Evolutionary conservation across 352 stramenopile species (phyloP), one percentile per base, ranked within the genome.

Genomic region (Globisporangium carolinianum): DNA sequence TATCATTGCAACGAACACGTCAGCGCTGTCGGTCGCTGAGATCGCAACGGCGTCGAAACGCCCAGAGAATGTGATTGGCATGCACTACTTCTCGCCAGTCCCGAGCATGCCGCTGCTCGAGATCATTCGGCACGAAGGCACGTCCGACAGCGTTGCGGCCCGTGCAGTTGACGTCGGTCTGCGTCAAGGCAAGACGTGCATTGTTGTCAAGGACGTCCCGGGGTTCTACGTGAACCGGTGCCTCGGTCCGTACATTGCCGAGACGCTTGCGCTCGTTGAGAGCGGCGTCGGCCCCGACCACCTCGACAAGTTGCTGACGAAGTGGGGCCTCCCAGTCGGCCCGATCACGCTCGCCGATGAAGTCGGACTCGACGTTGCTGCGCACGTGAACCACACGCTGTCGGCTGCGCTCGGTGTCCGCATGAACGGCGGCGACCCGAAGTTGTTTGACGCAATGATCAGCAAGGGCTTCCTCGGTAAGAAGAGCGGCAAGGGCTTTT

Each of bases 41-140:
- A 98, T 99, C 66, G 96, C 96, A 35, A 74, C 75, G 51, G 75
- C 76, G 6, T 86, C 73, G 65, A 88, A 87, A 62, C 80, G 81
- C 8, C 91, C 90, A 12, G 75, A 97, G 64, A 96, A 95, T 55
- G 84, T 98, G 15, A 94, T 99, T 32, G 97, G 97, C 50, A 99
- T 99, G 95, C 97, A 99, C 79, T 99, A 99, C 77, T 99, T 99
- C 72, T 98, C 85, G 36, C 97, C 97, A 35, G 97, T 99, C 56
- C 94, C 95, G 12, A 91, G 79, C 49, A 99, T 99, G 97, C 96
- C 95, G 32, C 78, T 99, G 47, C 76, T 99, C 59, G 97, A 99
- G 76, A 98, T 99, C 46, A 99, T 99, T 71, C 94, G 91, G 61
- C 95, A 98, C 75, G 75, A 87, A 38, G 83, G 84, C 49, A 98